Evolutionary conservation across 192 early-diverging fungal genomes (phyloP), one percentile per base, ranked within the genome.

Genomic region (Hyaloraphidium curvatum): DNA sequence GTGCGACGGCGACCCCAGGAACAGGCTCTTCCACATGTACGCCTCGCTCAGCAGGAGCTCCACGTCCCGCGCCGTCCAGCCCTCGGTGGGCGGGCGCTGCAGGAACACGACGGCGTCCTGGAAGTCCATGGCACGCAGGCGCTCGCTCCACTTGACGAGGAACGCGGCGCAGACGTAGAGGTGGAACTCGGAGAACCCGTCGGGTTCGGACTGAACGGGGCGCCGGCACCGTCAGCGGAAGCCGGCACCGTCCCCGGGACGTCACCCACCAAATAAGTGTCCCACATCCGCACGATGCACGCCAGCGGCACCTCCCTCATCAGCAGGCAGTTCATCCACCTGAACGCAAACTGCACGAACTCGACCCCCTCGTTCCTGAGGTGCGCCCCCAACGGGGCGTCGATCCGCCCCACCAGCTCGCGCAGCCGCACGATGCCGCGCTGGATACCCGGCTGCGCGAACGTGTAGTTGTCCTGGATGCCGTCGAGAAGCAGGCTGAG

Each of bases 271-370:
- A 89, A 62, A 61, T 97, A 99, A 31, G 91, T 92, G 59, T 99
- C 95, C 95, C 95, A 99, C 87, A 99, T 95, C 25, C 95, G 81
- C 37, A 99, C 84, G 1, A 80, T 94, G 58, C 76, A 82, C 48
- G 71, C 66, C 2, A 97, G 66, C 23, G 82, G 78, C 31, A 99
- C 65, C 64, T 99, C 95, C 37, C 95, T 78, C 91, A 97, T 92
- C 56, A 99, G 64, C 28, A 99, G 60, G 65, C 95, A 99, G 68
- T 99, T 99, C 80, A 97, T 92, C 95, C 95, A 99, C 43, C 95
- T 76, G 61, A 96, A 99, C 4, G 95, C 87, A 72, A 99, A 97
- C 66, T 96, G 92, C 51, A 99, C 90, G 61, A 92, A 99, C 59
- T 99, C 91, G 21, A 99, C 72, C 40, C 84, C 82, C 67, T 99